Percentiles rank a stretch among this genome's conserved stretches.
phyloP scores from a whole-genome alignment of 495 filamentous ascomycete species.

The Daldinia vernicosa region DNA sequence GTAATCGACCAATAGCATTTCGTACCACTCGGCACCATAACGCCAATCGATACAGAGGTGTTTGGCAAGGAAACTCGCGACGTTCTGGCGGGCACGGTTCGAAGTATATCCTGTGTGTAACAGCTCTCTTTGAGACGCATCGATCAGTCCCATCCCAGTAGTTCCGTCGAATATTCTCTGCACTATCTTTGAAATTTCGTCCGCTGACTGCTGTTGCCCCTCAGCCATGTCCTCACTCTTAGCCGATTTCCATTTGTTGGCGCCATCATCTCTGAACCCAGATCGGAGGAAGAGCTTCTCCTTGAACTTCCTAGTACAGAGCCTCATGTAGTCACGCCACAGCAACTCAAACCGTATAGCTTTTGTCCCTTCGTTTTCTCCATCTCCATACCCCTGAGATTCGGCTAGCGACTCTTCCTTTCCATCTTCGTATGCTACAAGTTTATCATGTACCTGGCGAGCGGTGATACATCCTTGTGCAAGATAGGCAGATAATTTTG shows the following conservation, averaged over 20 bases:
- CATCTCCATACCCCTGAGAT: slow-evolving; percentile 65
- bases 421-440: slow-evolving; percentile 70
- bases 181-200: slow-evolving; percentile 50
- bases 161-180: slow-evolving; percentile 66
- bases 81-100: slow-evolving; percentile 76
- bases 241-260: slow-evolving; percentile 53
- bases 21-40: slow-evolving; percentile 81
- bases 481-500: slow-evolving; percentile 74
- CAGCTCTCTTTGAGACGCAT: slow-evolving; percentile 74
- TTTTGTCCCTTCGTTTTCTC: slow-evolving; percentile 74
- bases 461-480: slow-evolving; percentile 73
- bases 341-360: slow-evolving; percentile 73
- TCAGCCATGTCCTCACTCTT: slow-evolving; percentile 39
- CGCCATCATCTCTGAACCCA: slow-evolving; percentile 64
- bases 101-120: slow-evolving; percentile 76
- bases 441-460: slow-evolving; percentile 68
- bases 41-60: slow-evolving; percentile 79
- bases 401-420: slow-evolving; percentile 48
- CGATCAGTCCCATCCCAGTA: slow-evolving; percentile 75
- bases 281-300: slow-evolving; percentile 64
- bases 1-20: slow-evolving; percentile 73
- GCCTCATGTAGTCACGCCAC: slow-evolving; percentile 80
- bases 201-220: slow-evolving; percentile 42
- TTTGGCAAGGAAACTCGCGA: slow-evolving; percentile 74
- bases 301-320: slow-evolving; percentile 72